These are phyloP conservation scores for Flaveria sonorensis DNA, from an alignment of 129 eudicot species.

Conservation along the genomic window DNA sequence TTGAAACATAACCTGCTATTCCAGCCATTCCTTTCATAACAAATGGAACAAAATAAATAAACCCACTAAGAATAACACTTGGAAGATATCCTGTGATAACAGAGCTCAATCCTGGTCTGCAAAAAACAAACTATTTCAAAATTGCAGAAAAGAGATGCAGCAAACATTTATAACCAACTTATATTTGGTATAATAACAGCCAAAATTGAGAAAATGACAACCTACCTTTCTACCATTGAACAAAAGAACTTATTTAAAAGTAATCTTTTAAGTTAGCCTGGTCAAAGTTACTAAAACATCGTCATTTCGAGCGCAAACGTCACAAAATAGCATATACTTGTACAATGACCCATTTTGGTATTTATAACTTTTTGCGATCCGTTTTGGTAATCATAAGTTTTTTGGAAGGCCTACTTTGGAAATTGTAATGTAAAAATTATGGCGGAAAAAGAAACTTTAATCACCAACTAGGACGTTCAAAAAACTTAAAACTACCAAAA, in stretches of 20 bases:
- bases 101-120: conserved; percentile 84
- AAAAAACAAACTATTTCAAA: conserved; percentile 21
- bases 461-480: neutral
- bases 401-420: neutral
- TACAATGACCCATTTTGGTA: neutral
- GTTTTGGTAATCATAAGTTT: neutral
- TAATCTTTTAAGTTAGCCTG: neutral
- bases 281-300: neutral
- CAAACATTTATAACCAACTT: neutral
- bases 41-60: conserved; percentile 71
- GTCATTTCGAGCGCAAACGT: neutral
- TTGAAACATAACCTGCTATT: conserved; percentile 77
- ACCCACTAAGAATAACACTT: conserved; percentile 80
- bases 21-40: conserved; percentile 75
- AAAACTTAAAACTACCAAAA: neutral
- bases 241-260: neutral
- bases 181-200: neutral
- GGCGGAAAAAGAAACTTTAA: neutral
- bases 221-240: neutral
- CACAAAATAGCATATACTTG: neutral
- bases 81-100: conserved; percentile 87
- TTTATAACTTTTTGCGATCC: neutral
- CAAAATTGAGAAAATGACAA: neutral
- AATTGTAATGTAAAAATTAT: neutral
- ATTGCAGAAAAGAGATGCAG: neutral